Evolutionary conservation across 2,329 filamentous ascomycete species (phyloP), one percentile per base, ranked within the genome.

Genomic region (Ceratocystis destructans): DNA sequence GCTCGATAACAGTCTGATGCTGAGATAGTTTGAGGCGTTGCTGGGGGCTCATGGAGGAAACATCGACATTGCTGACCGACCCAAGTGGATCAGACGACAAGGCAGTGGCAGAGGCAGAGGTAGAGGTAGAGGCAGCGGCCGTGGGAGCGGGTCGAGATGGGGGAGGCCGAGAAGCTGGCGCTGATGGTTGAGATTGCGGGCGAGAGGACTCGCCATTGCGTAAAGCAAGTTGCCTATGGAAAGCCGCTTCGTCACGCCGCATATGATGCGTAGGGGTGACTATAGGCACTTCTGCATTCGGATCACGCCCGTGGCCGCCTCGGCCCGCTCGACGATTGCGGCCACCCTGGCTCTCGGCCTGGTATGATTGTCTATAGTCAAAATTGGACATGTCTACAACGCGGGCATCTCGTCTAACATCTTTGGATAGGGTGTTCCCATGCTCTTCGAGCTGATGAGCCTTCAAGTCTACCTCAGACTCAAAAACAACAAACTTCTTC

Each of bases 401-500:
- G 63, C 92, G 83, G 3, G 90, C 89, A 74, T 96, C 93, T 71
- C 90, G 82, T 66, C 91, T 81, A 1, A 88, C 86, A 70, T 93
- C 88, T 72, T 96, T 96, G 7, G 90, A 90, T 28, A 95, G 75
- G 0, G 87, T 84, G 70, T 86, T 85, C 0, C 87, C 90, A 73
- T 99, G 94, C 65, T 87, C 83, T 71, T 88, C 87, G 8, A 99
- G 77, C 74, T 96, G 90, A 76, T 99, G 94, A 2, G 88, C 94
- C 74, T 97, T 96, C 61, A 99, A 78, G 72, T 99, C 94, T 80
- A 99, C 86, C 72, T 96, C 90, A 0, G 91, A 92, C 66, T 90
- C 90, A 71, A 99, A 99, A 0, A 97, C 94, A 37, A 97, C 88
- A 73, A 97, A 96, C 74, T 96, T 97, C 82, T 96, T 96, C 71